phyloP scores from a whole-genome alignment of 176 grass and related monocot species.

The Juncus inflexus region DNA sequence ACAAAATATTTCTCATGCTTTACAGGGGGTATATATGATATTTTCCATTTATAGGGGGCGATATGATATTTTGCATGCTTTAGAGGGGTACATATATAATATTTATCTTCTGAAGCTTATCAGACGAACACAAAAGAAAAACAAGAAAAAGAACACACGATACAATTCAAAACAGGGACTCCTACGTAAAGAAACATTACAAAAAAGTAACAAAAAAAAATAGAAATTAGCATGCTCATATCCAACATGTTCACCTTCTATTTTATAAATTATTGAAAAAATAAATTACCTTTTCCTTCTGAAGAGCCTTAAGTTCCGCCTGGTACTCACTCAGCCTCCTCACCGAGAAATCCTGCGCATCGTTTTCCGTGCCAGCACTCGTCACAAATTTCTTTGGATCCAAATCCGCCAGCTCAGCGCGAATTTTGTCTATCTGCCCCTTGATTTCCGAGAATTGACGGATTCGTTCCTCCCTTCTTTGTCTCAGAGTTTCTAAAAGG shows the following conservation, averaged over 20 bases:
- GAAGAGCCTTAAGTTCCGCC: conserved; percentile 56
- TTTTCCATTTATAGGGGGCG: too few relatives aligned
- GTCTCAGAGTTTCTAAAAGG: conserved; percentile 60
- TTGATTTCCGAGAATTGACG: conserved; percentile 59
- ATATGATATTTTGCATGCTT: too few relatives aligned
- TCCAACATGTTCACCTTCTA: too few relatives aligned
- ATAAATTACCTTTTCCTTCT: conserved; percentile 82
- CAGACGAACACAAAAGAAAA: too few relatives aligned
- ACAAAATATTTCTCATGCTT: too few relatives aligned
- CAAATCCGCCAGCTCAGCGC: conserved; percentile 40
- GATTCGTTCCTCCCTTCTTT: conserved; percentile 66
- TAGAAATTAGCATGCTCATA: not conserved
- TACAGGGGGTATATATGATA: too few relatives aligned
- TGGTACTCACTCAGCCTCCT: conserved; percentile 68
- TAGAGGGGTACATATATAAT: too few relatives aligned
- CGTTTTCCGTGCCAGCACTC: conserved; percentile 17
- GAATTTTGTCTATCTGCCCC: conserved; percentile 75
- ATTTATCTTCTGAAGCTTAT: too few relatives aligned
- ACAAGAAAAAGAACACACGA: not conserved
- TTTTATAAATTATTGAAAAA: not conserved
- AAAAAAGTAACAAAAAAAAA: not conserved
- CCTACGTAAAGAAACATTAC: not conserved
- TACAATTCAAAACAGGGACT: conserved; percentile 9
- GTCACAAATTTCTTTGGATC: conserved; percentile 1
- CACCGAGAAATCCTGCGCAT: conserved; percentile 75